Conservation (phyloP, 2,329 filamentous ascomycete genomes). For the Aphanoascus verrucosus region DNA sequence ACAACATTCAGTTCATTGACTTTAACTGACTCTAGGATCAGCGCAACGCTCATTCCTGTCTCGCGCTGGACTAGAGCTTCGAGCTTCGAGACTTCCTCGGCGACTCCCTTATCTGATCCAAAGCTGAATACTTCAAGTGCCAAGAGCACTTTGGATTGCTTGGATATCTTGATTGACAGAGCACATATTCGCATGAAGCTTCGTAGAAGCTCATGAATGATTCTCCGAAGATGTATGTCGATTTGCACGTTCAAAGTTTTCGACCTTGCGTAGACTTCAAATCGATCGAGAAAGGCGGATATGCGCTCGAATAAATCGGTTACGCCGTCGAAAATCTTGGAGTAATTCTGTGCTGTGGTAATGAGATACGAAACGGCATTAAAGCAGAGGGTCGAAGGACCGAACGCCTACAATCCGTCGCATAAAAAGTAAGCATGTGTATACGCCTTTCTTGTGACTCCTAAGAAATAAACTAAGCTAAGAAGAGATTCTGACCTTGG, state of each 20-base stretch:
- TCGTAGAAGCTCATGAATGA: constrained; percentile 21
- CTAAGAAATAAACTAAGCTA: not conserved
- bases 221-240: constrained; percentile 20
- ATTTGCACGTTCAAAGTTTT: constrained; percentile 18
- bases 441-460: not conserved
- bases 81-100: constrained; percentile 19
- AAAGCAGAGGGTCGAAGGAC: constrained; percentile 22
- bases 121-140: constrained; percentile 23
- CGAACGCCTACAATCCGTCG: constrained; percentile 19
- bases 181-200: constrained; percentile 23
- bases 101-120: constrained; percentile 23
- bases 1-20: constrained; percentile 18
- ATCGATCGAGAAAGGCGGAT: constrained; percentile 22
- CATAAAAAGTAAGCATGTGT: not conserved
- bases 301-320: constrained; percentile 21
- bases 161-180: constrained; percentile 21
- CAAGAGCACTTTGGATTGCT: constrained; percentile 20
- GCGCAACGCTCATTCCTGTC: constrained; percentile 21
- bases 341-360: constrained; percentile 21
- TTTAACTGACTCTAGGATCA: constrained; percentile 22
- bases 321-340: constrained; percentile 23
- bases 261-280: constrained; percentile 20
- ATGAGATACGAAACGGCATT: constrained; percentile 24
- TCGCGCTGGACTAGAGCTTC: constrained; percentile 21
- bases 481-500: constrained; percentile 18